A percentile compares a stretch with the other conserved stretches of the same genome.
Conservation (phyloP, 805 yeast species). For the Ogataea degrootiae region DNA sequence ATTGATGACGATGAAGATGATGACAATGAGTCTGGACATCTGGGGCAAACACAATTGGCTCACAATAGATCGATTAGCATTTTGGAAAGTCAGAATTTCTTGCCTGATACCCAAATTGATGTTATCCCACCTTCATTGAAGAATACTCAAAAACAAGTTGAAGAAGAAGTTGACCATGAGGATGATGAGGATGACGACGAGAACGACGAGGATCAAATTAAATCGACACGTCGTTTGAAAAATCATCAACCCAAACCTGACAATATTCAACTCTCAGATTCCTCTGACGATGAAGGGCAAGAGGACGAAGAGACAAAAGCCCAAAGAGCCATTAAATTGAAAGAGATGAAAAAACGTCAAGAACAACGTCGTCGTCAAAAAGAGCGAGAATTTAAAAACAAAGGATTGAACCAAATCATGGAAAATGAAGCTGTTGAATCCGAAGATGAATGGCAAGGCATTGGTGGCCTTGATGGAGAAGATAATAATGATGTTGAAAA, state of each 20-base stretch:
- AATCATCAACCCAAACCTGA: background rate
- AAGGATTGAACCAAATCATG: slow-evolving; percentile 55
- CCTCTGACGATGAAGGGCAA: slow-evolving; percentile 2
- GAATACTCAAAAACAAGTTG: slow-evolving; percentile 7
- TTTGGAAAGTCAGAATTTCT: slow-evolving; percentile 26
- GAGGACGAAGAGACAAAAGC: slow-evolving; percentile 35
- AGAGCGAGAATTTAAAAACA: slow-evolving; percentile 49
- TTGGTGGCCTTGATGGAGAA: slow-evolving; percentile 71
- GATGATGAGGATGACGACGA: slow-evolving; percentile 22
- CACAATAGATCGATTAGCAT: slow-evolving; percentile 5
- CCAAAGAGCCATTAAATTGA: slow-evolving; percentile 18
- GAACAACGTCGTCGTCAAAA: slow-evolving; percentile 26
- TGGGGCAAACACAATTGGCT: slow-evolving; percentile 5
- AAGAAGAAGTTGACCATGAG: slow-evolving; percentile 26
- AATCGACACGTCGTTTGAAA: background rate
- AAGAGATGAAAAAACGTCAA: slow-evolving; percentile 21
- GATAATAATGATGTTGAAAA: slow-evolving; percentile 48
- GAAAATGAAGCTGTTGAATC: slow-evolving; percentile 87
- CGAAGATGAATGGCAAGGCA: slow-evolving; percentile 82
- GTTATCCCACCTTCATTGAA: background rate
- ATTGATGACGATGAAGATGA: slow-evolving; percentile 10
- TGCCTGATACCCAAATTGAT: slow-evolving; percentile 30
- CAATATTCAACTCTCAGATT: background rate
- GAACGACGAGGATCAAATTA: background rate
- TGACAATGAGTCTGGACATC: slow-evolving; percentile 23